Evolutionary conservation across 2,329 filamentous ascomycete genomes (phyloP).

Genomic region (Aspergillus bombycis): DNA sequence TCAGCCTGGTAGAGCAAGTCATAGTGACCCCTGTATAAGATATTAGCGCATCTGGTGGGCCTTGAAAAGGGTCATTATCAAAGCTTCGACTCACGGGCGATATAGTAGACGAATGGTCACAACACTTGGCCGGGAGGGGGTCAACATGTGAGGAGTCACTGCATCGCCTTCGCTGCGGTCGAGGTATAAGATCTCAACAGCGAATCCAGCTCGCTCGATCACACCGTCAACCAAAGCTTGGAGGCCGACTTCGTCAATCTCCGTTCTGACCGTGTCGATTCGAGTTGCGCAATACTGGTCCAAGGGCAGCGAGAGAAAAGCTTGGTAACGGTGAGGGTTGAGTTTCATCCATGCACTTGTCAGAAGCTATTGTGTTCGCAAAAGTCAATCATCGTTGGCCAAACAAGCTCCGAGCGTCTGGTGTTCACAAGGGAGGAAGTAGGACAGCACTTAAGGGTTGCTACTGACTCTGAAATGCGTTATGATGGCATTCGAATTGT

Average conservation of each 20-base stretch:
- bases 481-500: constrained; percentile 73
- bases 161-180: constrained; percentile 79
- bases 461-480: constrained; percentile 71
- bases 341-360: constrained; percentile 84
- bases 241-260: constrained; percentile 91
- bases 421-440: neutral
- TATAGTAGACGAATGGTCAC: constrained; percentile 71
- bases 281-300: constrained; percentile 69
- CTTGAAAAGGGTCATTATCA: neutral
- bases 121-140: constrained; percentile 45
- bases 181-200: constrained; percentile 86
- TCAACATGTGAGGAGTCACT: constrained; percentile 60
- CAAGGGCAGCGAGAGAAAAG: constrained; percentile 69
- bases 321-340: constrained; percentile 68
- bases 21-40: constrained; percentile 71
- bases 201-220: constrained; percentile 75
- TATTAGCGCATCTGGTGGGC: constrained; percentile 23
- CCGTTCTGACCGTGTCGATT: constrained; percentile 74
- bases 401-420: constrained; percentile 17
- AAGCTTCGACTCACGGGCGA: constrained; percentile 58
- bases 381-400: constrained; percentile 19
- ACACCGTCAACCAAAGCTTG: constrained; percentile 76
- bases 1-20: constrained; percentile 83
- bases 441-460: neutral
- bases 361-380: constrained; percentile 61